Conservation (phyloP, 176 grass and related monocot genomes). For the Oryza glumipatula region DNA sequence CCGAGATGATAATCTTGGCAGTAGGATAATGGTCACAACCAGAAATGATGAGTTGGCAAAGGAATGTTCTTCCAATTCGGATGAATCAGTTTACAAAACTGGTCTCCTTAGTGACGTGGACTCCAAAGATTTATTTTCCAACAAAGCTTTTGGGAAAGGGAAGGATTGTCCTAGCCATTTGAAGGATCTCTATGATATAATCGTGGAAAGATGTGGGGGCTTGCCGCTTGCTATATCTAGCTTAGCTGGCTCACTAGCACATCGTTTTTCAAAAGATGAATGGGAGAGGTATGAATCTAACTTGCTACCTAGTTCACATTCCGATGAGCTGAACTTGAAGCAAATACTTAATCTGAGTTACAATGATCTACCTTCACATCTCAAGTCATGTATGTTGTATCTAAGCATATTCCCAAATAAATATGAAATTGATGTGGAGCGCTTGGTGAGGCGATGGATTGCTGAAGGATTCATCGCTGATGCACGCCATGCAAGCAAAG, state of each 20-base stretch:
- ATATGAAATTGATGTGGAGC: slow-evolving; percentile 28
- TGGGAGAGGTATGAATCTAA: slow-evolving; percentile 22
- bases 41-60: slow-evolving; percentile 33
- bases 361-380: slow-evolving; percentile 35
- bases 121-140: slow-evolving; percentile 33
- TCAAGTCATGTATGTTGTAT: slow-evolving; percentile 49
- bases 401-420: slow-evolving; percentile 49
- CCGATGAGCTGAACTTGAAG: slow-evolving; percentile 15
- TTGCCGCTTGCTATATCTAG: slow-evolving; percentile 45
- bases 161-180: slow-evolving; percentile 35
- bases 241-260: slow-evolving; percentile 18
- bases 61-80: not conserved
- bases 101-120: slow-evolving; percentile 12
- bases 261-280: slow-evolving; percentile 29
- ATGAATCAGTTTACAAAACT: slow-evolving; percentile 12
- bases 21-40: slow-evolving; percentile 43
- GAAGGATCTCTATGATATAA: not conserved
- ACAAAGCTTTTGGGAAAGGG: not conserved
- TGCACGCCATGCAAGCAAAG: not conserved
- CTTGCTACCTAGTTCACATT: not conserved
- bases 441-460: slow-evolving; percentile 46
- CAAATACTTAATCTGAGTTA: slow-evolving; percentile 51
- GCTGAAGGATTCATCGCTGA: slow-evolving; percentile 43
- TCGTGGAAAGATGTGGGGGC: slow-evolving; percentile 36
- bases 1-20: slow-evolving; percentile 1